Conservation (phyloP, 306 rosid genomes). For the Geum urbanum region DNA sequence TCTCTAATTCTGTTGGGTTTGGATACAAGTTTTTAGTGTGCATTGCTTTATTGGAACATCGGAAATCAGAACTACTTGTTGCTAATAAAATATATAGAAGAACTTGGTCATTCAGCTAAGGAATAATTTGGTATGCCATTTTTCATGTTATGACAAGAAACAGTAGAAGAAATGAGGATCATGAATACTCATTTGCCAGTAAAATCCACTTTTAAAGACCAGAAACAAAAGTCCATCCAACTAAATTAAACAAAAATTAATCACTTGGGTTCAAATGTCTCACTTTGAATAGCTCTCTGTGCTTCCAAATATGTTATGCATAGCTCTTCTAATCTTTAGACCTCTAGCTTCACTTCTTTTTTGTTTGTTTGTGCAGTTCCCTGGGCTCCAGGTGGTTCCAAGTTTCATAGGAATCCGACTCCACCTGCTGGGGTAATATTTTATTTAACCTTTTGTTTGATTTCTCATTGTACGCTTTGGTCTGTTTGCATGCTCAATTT, state of each 20-base stretch:
- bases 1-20: background rate
- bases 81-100: background rate
- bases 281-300: background rate
- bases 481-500: constrained; percentile 5
- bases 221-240: background rate
- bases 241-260: background rate
- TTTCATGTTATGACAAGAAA: too few relatives aligned
- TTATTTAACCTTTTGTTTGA: constrained; percentile 3
- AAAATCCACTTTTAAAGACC: background rate
- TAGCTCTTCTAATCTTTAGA: background rate
- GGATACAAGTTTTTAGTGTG: background rate
- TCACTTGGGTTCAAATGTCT: background rate
- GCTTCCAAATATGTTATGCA: background rate
- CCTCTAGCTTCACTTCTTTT: background rate
- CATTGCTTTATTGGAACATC: background rate
- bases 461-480: background rate
- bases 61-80: background rate
- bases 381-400: constrained; percentile 98
- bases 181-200: background rate
- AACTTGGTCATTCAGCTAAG: background rate
- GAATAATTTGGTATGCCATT: too few relatives aligned
- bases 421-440: constrained; percentile 83
- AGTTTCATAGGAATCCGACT: constrained; percentile 85
- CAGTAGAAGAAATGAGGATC: background rate
- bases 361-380: constrained; percentile 56